phyloP scores from a whole-genome alignment of 2,329 filamentous ascomycete genomes.

The Monilinia fructigena region DNA sequence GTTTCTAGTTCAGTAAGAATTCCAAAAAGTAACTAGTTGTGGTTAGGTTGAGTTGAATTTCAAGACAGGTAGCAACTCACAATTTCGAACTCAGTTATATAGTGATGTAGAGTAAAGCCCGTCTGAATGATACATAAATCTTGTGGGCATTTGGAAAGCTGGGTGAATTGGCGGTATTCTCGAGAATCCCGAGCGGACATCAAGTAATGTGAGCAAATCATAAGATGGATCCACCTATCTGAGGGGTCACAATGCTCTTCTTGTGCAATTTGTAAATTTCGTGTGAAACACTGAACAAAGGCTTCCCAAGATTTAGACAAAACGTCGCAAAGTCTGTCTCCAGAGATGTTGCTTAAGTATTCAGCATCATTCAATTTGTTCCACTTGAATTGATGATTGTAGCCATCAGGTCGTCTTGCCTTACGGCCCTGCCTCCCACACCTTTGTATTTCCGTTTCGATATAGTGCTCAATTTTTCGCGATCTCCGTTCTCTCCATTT shows the following conservation, averaged over 20 bases:
- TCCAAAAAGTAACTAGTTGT: constrained; percentile 7
- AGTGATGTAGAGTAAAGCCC: constrained; percentile 16
- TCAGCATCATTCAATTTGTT: constrained; percentile 5
- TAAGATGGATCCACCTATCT: constrained; percentile 16
- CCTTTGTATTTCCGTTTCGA: constrained; percentile 19
- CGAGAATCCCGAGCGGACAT: constrained; percentile 5
- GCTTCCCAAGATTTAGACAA: background rate
- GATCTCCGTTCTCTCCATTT: background rate
- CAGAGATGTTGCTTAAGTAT: constrained; percentile 2
- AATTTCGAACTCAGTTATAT: constrained; percentile 16
- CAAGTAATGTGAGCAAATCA: constrained; percentile 18
- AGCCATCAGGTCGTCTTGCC: background rate
- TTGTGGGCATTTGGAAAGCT: background rate
- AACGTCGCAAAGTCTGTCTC: background rate
- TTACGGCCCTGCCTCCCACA: background rate
- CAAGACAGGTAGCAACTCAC: background rate
- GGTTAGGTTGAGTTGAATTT: background rate
- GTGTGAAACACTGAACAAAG: constrained; percentile 17
- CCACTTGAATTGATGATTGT: constrained; percentile 15
- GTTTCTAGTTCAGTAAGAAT: constrained; percentile 11
- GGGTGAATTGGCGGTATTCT: constrained; percentile 4
- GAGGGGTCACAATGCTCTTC: background rate
- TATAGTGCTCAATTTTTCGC: background rate
- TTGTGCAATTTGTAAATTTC: constrained; percentile 9
- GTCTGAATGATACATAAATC: background rate